phyloP scores from a whole-genome alignment of 257 asterid species.

The Lavandula angustifolia region DNA sequence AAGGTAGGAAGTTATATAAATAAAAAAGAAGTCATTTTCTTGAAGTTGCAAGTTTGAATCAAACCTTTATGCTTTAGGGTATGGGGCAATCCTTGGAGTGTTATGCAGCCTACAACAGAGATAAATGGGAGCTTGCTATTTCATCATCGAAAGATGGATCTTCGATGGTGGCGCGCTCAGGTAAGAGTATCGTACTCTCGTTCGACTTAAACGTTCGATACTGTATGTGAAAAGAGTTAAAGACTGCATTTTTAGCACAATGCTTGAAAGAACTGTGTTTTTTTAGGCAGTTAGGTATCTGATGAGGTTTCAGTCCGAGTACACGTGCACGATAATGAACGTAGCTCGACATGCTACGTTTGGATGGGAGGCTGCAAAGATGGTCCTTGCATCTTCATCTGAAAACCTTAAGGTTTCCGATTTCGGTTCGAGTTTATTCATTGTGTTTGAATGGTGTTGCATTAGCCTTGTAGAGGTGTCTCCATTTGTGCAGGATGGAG shows the following conservation, averaged over 20 bases:
- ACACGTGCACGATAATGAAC: constrained; percentile 82
- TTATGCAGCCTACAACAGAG: constrained; percentile 93
- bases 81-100: constrained; percentile 97
- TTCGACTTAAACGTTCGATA: too few relatives aligned
- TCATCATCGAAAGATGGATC: constrained; percentile 92
- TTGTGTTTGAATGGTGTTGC: too few relatives aligned
- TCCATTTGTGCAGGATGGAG: constrained; percentile 39
- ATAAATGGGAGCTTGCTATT: constrained; percentile 75
- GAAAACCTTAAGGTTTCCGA: constrained; percentile 49
- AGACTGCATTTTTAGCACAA: too few relatives aligned
- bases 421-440: background rate
- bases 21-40: background rate
- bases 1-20: constrained; percentile 42
- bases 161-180: constrained; percentile 99
- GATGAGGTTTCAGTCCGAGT: constrained; percentile 87
- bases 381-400: constrained; percentile 55
- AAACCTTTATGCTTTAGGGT: constrained; percentile 45
- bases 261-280: background rate
- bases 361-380: constrained; percentile 83
- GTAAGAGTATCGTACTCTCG: constrained; percentile 28
- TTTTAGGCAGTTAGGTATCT: constrained; percentile 88
- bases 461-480: background rate
- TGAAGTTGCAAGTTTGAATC: background rate
- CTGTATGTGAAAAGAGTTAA: too few relatives aligned
- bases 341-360: constrained; percentile 77